Conservation (phyloP, 148 eudicot genomes). For the Chenopodium berlandieri region DNA sequence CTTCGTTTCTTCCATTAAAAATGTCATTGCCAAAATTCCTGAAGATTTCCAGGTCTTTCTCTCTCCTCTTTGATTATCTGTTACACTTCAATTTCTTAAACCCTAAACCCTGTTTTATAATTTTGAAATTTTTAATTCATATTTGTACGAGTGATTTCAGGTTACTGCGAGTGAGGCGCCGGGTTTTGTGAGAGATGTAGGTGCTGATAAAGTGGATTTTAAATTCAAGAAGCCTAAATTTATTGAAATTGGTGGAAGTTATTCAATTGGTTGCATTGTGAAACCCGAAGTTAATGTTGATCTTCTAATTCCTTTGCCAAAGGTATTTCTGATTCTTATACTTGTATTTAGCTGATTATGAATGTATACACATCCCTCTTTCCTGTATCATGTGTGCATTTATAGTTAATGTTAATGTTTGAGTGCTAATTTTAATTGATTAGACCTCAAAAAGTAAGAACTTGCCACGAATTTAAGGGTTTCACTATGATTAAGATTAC, state of each 20-base stretch:
- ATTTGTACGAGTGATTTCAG: conserved; percentile 22
- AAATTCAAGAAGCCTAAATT: conserved; percentile 71
- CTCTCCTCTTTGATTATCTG: not conserved
- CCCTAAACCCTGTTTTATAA: conserved; percentile 27
- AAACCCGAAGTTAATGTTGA: conserved; percentile 75
- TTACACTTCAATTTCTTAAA: not conserved
- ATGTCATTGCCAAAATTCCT: conserved; percentile 50
- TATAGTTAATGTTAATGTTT: not conserved
- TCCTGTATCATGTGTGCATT: too few relatives aligned
- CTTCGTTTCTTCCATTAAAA: conserved; percentile 47
- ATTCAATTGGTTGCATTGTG: conserved; percentile 56
- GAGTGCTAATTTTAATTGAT: not conserved
- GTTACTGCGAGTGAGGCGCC: conserved; percentile 69
- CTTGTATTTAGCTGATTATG: not conserved
- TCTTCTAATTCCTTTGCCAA: conserved; percentile 73
- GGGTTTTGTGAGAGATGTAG: conserved; percentile 76
- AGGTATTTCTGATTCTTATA: conserved; percentile 42
- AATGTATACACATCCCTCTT: too few relatives aligned
- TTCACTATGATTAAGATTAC: too few relatives aligned
- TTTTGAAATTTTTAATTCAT: not conserved
- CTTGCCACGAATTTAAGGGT: too few relatives aligned
- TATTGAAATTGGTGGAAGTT: conserved; percentile 76
- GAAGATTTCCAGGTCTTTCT: conserved; percentile 43
- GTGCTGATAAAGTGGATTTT: conserved; percentile 90
- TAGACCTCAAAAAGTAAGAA: not conserved